phyloP scores from a whole-genome alignment of 2,329 filamentous ascomycete genomes.

The Monosporascus sp. region DNA sequence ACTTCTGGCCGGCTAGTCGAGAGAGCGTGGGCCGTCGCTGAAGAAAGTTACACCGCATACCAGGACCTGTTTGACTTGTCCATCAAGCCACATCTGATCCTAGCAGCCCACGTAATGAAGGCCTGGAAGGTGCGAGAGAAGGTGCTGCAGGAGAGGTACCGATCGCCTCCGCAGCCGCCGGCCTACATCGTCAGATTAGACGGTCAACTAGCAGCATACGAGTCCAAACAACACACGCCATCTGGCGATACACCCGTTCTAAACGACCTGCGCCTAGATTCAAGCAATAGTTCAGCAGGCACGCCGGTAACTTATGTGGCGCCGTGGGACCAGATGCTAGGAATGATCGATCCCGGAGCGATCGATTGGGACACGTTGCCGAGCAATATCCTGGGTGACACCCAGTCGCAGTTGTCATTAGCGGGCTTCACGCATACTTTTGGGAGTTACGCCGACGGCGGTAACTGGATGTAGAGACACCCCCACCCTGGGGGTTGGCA shows the following conservation, averaged over 20 bases:
- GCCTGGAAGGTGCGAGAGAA: constrained; percentile 50
- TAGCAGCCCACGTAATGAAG: constrained; percentile 45
- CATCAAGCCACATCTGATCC: constrained; percentile 37
- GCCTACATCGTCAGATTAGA: constrained; percentile 42
- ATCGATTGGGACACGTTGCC: constrained; percentile 29
- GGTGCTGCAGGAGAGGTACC: constrained; percentile 30
- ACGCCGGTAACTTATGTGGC: constrained; percentile 7
- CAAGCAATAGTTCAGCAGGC: constrained; percentile 1
- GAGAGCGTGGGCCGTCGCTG: constrained; percentile 46
- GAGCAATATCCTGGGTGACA: constrained; percentile 1
- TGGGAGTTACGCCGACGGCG: constrained; percentile 3
- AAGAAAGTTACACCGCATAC: constrained; percentile 43
- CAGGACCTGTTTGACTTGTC: constrained; percentile 46
- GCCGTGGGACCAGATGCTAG: constrained; percentile 29
- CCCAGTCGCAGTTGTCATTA: constrained; percentile 10
- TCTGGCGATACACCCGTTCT: constrained; percentile 11
- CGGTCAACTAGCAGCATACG: constrained; percentile 34
- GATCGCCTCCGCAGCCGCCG: constrained; percentile 37
- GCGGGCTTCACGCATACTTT: constrained; percentile 13
- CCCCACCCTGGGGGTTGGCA: no score
- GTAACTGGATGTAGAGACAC: not conserved
- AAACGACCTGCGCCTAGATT: not conserved
- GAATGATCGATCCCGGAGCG: constrained; percentile 21
- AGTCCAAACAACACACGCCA: constrained; percentile 28
- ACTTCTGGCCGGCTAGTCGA: constrained; percentile 46